Conservation (phyloP, 176 grass and related monocot genomes). For the Musa troglodytarum region DNA sequence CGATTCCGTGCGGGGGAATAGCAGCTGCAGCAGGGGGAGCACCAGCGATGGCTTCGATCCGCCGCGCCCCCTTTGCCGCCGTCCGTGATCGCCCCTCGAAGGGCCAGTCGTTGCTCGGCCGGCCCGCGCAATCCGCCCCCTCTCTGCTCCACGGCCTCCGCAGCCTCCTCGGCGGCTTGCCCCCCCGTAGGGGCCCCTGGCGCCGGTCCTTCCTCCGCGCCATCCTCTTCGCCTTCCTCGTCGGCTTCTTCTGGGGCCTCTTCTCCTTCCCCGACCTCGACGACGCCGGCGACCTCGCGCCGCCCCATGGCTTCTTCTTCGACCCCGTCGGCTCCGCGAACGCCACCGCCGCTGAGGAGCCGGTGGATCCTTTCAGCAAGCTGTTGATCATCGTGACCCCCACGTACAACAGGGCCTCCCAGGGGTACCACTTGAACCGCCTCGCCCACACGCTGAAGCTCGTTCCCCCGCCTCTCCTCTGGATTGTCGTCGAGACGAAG, state of each 20-base stretch:
- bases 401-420: constrained; percentile 36
- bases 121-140: neutral
- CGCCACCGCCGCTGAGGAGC: neutral
- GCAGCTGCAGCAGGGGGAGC: too few relatives aligned
- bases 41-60: constrained; percentile 5
- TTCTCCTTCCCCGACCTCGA: constrained; percentile 49
- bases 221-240: constrained; percentile 47
- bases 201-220: constrained; percentile 34
- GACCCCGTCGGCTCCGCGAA: constrained; percentile 1
- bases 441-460: constrained; percentile 73
- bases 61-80: neutral
- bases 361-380: constrained; percentile 10
- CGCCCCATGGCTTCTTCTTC: neutral
- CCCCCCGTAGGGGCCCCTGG: neutral
- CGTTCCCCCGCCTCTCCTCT: constrained; percentile 42
- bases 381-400: constrained; percentile 46
- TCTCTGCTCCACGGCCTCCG: neutral
- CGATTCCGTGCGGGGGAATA: neutral
- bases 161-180: neutral
- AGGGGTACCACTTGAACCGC: constrained; percentile 61
- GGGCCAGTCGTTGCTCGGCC: neutral
- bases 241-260: constrained; percentile 53
- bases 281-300: constrained; percentile 24
- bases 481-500: constrained; percentile 75
- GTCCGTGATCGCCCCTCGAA: neutral